These are phyloP conservation scores for Lonicera japonica DNA, from an alignment of 129 eudicot genomes.

Conservation along the genomic window DNA sequence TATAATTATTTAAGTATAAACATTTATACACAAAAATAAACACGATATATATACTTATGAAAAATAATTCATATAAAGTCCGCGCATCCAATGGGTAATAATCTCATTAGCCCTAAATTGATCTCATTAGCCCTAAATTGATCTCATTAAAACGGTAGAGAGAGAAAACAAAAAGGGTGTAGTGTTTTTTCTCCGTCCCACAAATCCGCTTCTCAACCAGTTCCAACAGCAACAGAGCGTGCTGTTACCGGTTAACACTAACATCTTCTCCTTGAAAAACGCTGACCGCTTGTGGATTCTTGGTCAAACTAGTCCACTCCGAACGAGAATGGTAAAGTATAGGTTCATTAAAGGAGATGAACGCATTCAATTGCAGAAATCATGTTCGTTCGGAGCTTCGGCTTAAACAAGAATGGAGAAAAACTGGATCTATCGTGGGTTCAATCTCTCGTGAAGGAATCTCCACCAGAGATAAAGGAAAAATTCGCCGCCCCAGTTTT, in stretches of 20 bases:
- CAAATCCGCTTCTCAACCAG: conserved; percentile 69
- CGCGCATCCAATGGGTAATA: too few relatives aligned
- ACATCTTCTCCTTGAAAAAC: conserved; percentile 56
- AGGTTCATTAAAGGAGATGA: conserved; percentile 55
- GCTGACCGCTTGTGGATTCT: conserved; percentile 47
- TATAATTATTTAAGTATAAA: too few relatives aligned
- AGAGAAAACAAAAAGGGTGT: too few relatives aligned
- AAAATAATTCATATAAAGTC: too few relatives aligned
- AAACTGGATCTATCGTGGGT: conserved; percentile 97
- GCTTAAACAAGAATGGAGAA: conserved; percentile 36
- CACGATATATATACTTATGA: too few relatives aligned
- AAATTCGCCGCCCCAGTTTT: conserved; percentile 40
- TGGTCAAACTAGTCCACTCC: conserved; percentile 75
- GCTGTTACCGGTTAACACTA: conserved; percentile 81
- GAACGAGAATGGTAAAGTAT: conserved; percentile 52
- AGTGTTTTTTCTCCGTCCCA: conserved; percentile 78
- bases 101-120: too few relatives aligned
- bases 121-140: too few relatives aligned
- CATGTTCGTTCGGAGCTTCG: conserved; percentile 53
- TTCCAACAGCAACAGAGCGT: conserved; percentile 90
- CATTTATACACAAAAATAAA: too few relatives aligned
- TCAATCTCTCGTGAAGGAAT: conserved; percentile 85
- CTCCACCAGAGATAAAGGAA: conserved; percentile 81
- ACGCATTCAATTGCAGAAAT: conserved; percentile 27
- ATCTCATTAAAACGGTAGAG: too few relatives aligned